phyloP scores from a whole-genome alignment of 805 yeast genomes.

The Spathaspora boniae region DNA sequence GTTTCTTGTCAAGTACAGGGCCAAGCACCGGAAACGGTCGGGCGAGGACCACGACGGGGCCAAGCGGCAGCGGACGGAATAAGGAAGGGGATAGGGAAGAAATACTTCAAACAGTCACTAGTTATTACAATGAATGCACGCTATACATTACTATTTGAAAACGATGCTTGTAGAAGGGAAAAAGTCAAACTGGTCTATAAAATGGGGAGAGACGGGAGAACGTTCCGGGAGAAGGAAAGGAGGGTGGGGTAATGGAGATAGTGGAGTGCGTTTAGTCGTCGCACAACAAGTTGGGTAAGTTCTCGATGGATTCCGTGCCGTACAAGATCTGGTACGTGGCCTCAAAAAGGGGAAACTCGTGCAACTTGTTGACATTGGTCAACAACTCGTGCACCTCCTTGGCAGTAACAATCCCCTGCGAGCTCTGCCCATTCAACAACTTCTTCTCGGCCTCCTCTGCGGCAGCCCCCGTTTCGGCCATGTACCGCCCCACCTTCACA shows the following conservation, averaged over 20 bases:
- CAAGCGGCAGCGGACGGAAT: slow-evolving; percentile 1
- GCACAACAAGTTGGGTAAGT: slow-evolving; percentile 40
- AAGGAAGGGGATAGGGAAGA: background rate
- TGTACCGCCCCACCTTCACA: slow-evolving; percentile 44
- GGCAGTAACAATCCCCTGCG: slow-evolving; percentile 45
- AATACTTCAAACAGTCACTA: no score
- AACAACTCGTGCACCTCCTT: slow-evolving; percentile 47
- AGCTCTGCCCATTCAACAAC: slow-evolving; percentile 44
- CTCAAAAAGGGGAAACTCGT: slow-evolving; percentile 44
- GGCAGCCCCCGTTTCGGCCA: slow-evolving; percentile 40
- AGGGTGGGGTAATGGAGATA: background rate
- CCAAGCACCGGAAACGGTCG: slow-evolving; percentile 27
- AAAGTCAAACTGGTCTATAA: slow-evolving; percentile 3
- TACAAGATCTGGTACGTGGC: slow-evolving; percentile 43
- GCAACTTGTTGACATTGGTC: slow-evolving; percentile 27
- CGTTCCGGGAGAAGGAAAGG: no score
- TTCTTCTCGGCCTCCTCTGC: slow-evolving; percentile 43
- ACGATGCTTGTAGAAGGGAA: slow-evolving; percentile 4
- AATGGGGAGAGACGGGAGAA: no score
- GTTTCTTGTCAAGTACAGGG: slow-evolving; percentile 46
- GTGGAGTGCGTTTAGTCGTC: slow-evolving; percentile 1
- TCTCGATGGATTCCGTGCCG: slow-evolving; percentile 37
- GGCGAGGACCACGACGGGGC: background rate
- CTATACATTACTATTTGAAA: no score
- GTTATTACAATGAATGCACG: no score